phyloP scores from a whole-genome alignment of 2,329 filamentous ascomycete species.

The Zymoseptoria brevis region DNA sequence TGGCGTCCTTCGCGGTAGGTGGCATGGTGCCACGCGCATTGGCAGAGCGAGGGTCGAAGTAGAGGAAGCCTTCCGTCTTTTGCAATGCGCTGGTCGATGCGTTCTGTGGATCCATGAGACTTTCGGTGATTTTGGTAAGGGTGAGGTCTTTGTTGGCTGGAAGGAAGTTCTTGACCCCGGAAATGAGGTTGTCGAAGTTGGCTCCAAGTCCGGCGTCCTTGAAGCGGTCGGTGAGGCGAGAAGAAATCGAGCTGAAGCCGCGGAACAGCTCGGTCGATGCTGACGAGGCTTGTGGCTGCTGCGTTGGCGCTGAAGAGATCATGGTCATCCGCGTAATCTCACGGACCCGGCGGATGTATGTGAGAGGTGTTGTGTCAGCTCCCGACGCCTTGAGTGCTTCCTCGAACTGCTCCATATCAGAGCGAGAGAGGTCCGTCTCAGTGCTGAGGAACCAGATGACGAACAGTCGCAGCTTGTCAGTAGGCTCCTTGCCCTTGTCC shows the following conservation, averaged over 20 bases:
- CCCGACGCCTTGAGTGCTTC: slow-evolving; percentile 70
- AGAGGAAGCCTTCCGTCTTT: slow-evolving; percentile 93
- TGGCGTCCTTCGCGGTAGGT: slow-evolving; percentile 52
- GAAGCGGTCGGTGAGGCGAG: slow-evolving; percentile 84
- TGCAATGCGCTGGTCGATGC: slow-evolving; percentile 87
- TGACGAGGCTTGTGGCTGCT: slow-evolving; percentile 49
- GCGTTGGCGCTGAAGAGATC: slow-evolving; percentile 73
- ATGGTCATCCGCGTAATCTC: slow-evolving; percentile 97
- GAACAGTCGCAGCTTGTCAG: slow-evolving; percentile 88
- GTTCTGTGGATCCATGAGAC: slow-evolving; percentile 89
- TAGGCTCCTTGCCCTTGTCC: slow-evolving; percentile 72
- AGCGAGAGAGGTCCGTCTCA: slow-evolving; percentile 74
- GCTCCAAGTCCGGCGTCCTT: slow-evolving; percentile 79
- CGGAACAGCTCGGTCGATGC: slow-evolving; percentile 75
- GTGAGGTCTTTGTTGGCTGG: slow-evolving; percentile 92
- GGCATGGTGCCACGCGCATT: slow-evolving; percentile 90
- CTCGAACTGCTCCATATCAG: slow-evolving; percentile 79
- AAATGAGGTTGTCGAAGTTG: slow-evolving; percentile 91
- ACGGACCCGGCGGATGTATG: slow-evolving; percentile 83
- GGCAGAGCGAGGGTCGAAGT: slow-evolving; percentile 90
- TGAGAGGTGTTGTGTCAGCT: slow-evolving; percentile 66
- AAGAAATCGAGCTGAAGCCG: slow-evolving; percentile 85
- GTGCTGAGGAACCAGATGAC: slow-evolving; percentile 96
- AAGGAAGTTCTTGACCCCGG: slow-evolving; percentile 96
- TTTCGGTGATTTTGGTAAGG: slow-evolving; percentile 95